Base-by-base conservation (phyloP, 202 grass and related monocot genomes). In the Musa balbisiana region DNA sequence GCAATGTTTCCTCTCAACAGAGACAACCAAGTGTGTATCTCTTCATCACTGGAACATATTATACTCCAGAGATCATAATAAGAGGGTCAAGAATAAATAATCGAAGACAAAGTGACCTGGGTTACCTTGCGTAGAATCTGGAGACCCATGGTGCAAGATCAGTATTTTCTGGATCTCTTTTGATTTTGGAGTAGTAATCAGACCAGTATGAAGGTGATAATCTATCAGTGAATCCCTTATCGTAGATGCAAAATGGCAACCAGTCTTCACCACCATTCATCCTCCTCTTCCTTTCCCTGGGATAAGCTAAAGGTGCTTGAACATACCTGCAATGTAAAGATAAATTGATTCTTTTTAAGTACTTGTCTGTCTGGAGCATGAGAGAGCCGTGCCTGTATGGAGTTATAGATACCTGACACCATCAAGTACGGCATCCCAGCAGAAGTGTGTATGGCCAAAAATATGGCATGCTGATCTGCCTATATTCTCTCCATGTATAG, bases 371-470 rank as follows among this genome's bases (percentile, higher is more conserved):
- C 3, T 27, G 51, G 72, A 55, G 62, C 27, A 56, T 17, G n/a
- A 52, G 11, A 43, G 12, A 22, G 58, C 72, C 74, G 11, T 11
- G 3, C 50, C 52, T 49, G 22, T 24, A 55, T 73, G 19, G 9
- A 13, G 8, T n/a, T 51, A 77, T 73, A 56, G 8, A 52, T 89
- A 97, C 93, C 93, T 97, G 81, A 97, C 93, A 25, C 80, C 79
- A 51, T 91, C 88, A 67, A 91, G 66, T 20, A 89, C 71, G 69
- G 86, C 83, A 82, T 97, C 93, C 93, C 93, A 97, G 73, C 90
- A 91, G 83, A 97, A 97, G 84, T 97, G 93, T 16, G 93, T 97
- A 70, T 97, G 93, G 62, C 93, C 93, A 62, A 97, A 97, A 49
- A 93, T 83, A 87, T 97, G 93, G 70, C 93, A 97, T 52, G 85